A percentile compares a stretch with the other conserved stretches of the same genome.
These are phyloP conservation scores for Podila clonocystis DNA, from an alignment of 192 early-diverging fungal species.

Conservation along the genomic window DNA sequence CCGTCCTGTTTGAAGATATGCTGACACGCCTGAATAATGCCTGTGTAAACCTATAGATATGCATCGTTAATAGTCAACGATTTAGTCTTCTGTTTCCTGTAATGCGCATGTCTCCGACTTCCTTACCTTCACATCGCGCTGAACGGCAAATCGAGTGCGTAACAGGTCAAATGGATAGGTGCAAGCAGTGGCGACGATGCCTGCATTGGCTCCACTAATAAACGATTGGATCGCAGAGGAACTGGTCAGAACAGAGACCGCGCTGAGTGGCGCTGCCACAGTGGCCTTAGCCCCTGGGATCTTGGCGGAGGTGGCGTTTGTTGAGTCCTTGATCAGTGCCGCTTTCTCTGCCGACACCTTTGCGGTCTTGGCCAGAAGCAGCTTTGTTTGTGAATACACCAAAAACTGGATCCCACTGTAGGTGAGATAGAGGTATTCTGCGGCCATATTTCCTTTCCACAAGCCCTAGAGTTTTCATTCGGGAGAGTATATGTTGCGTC, in stretches of 20 bases:
- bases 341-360: constrained; percentile 8
- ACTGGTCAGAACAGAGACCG: constrained; percentile 28
- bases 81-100: too few species aligned
- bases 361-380: constrained; percentile 36
- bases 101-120: too few species aligned
- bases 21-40: constrained; percentile 68
- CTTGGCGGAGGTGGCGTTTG: not conserved
- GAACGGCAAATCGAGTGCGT: constrained; percentile 92
- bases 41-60: constrained; percentile 73
- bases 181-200: constrained; percentile 75
- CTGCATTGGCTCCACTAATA: constrained; percentile 80
- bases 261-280: not conserved
- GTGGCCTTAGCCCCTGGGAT: not conserved
- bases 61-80: too few species aligned
- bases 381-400: constrained; percentile 70
- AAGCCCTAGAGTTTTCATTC: constrained; percentile 60
- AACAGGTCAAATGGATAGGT: constrained; percentile 97
- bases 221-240: constrained; percentile 63
- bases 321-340: not conserved
- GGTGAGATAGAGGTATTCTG: constrained; percentile 91
- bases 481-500: not conserved
- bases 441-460: constrained; percentile 95
- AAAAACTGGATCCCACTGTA: constrained; percentile 92
- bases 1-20: constrained; percentile 82
- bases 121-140: constrained; percentile 65